Evolutionary conservation across 164 flowering plant species (phyloP).

Genomic region (Umbilicus rupestris): DNA sequence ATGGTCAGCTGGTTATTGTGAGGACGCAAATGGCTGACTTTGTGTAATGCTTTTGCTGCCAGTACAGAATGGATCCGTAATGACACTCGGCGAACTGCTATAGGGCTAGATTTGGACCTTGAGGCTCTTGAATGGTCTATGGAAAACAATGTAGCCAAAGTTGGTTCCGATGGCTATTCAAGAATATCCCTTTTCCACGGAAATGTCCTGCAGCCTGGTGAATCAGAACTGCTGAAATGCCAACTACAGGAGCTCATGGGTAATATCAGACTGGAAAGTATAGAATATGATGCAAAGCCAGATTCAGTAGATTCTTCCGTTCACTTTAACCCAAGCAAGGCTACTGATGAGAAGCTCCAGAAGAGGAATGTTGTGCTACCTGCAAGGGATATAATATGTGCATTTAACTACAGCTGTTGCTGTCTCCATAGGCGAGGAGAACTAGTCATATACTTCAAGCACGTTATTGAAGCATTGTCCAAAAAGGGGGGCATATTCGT

Average conservation of each 20-base stretch:
- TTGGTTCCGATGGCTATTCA: constrained; percentile 60
- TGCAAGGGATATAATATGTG: constrained; percentile 80
- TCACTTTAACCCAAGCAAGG: constrained; percentile 6
- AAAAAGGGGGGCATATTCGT: constrained; percentile 83
- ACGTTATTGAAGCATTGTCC: constrained; percentile 52
- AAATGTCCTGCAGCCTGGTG: constrained; percentile 72
- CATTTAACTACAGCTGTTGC: constrained; percentile 96
- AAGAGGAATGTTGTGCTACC: constrained; percentile 34
- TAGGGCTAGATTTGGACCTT: constrained; percentile 81
- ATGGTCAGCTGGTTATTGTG: no score
- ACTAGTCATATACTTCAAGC: constrained; percentile 70
- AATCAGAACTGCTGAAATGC: constrained; percentile 39
- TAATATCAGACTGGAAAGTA: constrained; percentile 25
- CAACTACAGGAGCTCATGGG: constrained; percentile 25
- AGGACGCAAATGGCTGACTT: neutral
- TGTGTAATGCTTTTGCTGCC: constrained; percentile 6
- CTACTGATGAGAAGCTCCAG: constrained; percentile 13
- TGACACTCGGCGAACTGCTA: constrained; percentile 78
- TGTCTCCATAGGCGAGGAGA: constrained; percentile 74
- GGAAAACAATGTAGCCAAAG: constrained; percentile 59
- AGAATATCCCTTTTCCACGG: constrained; percentile 85
- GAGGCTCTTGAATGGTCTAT: constrained; percentile 82
- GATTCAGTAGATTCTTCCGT: constrained; percentile 15
- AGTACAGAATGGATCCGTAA: constrained; percentile 82
- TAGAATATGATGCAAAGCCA: constrained; percentile 15